These are phyloP conservation scores for Pistacia atlantica DNA, from an alignment of 345 rosid genomes.

Conservation along the genomic window DNA sequence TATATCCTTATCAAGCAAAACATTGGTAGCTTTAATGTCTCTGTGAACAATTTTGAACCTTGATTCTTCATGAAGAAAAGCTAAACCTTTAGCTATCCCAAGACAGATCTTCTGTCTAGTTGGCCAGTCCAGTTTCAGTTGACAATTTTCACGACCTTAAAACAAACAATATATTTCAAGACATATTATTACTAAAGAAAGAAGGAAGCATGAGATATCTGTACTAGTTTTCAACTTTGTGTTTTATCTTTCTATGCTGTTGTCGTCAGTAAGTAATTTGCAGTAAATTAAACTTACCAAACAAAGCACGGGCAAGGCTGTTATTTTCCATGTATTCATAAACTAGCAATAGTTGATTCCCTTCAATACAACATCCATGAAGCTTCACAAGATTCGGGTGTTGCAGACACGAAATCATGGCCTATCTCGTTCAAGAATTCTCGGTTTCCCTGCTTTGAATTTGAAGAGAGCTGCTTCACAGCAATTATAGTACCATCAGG, in stretches of 20 bases:
- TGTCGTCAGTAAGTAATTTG: neutral
- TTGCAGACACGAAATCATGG: slow-evolving; percentile 26
- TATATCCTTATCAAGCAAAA: slow-evolving; percentile 46
- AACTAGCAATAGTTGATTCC: slow-evolving; percentile 28
- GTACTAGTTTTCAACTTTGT: no score
- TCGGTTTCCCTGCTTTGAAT: slow-evolving; percentile 34
- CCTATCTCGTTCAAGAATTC: slow-evolving; percentile 36
- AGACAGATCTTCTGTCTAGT: slow-evolving; percentile 48
- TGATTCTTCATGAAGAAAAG: slow-evolving; percentile 65
- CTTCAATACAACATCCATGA: slow-evolving; percentile 35
- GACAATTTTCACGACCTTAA: slow-evolving; percentile 38
- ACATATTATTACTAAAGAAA: neutral
- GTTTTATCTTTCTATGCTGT: neutral
- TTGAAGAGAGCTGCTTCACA: slow-evolving; percentile 32
- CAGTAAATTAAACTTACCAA: slow-evolving; percentile 24
- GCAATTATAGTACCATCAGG: slow-evolving; percentile 26
- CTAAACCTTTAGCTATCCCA: slow-evolving; percentile 64
- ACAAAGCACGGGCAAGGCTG: slow-evolving; percentile 27
- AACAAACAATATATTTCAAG: slow-evolving; percentile 2
- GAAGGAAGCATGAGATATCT: neutral
- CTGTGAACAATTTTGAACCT: slow-evolving; percentile 61
- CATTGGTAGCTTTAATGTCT: slow-evolving; percentile 67
- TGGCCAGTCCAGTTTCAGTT: slow-evolving; percentile 48
- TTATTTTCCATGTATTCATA: slow-evolving; percentile 38
- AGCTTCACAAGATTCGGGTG: slow-evolving; percentile 37